phyloP scores from a whole-genome alignment of 2,329 filamentous ascomycete species.

The Ilyonectria mors-panacis region DNA sequence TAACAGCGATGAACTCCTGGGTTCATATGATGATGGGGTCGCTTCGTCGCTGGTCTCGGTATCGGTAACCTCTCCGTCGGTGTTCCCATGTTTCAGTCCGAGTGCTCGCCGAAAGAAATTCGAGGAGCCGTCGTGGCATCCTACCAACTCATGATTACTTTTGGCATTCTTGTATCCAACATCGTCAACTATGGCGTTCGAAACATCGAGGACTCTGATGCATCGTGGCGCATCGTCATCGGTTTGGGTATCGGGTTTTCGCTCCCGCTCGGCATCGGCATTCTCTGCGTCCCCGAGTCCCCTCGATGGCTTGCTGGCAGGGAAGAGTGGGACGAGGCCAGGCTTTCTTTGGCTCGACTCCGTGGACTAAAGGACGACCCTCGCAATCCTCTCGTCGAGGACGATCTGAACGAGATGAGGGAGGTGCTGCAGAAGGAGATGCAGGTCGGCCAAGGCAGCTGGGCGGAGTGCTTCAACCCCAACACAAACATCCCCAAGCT shows the following conservation, averaged over 20 bases:
- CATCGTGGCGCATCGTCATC: constrained; percentile 75
- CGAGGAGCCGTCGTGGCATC: constrained; percentile 76
- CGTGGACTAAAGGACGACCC: constrained; percentile 65
- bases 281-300: constrained; percentile 69
- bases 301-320: constrained; percentile 69
- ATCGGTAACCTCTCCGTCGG: constrained; percentile 77
- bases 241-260: constrained; percentile 69
- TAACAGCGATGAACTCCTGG: constrained; percentile 72
- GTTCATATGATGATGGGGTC: constrained; percentile 77
- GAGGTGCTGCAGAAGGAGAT: constrained; percentile 62
- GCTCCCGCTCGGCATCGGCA: constrained; percentile 66
- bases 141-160: constrained; percentile 83
- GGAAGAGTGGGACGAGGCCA: constrained; percentile 63
- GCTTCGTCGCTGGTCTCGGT: constrained; percentile 77
- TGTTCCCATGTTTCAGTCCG: constrained; percentile 78
- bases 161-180: constrained; percentile 75
- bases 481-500: constrained; percentile 68
- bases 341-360: constrained; percentile 67
- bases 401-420: constrained; percentile 68
- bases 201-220: constrained; percentile 56
- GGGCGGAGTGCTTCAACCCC: constrained; percentile 74
- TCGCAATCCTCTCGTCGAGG: constrained; percentile 60
- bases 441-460: constrained; percentile 62
- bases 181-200: constrained; percentile 68
- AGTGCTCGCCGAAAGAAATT: constrained; percentile 73